phyloP scores from a whole-genome alignment of 257 asterid species.

The Ajuga chamaepitys region DNA sequence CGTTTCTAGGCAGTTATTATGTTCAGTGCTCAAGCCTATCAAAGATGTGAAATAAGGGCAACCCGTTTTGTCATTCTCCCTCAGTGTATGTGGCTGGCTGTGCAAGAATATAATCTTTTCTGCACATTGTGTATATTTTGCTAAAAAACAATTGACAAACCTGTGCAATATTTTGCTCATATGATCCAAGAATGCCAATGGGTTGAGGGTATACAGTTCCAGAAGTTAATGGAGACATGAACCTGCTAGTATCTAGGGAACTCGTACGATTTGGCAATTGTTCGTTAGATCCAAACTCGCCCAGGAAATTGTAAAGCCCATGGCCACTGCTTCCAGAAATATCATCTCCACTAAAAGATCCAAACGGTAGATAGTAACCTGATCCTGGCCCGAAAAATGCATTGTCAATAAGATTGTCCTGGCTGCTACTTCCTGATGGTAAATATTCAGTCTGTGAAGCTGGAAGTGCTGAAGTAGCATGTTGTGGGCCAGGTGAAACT shows the following conservation, averaged over 20 bases:
- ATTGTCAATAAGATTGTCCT: slow-evolving; percentile 64
- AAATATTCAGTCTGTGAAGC: slow-evolving; percentile 68
- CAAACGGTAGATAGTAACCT: slow-evolving; percentile 80
- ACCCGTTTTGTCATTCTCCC: slow-evolving; percentile 1
- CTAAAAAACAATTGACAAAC: slow-evolving; percentile 37
- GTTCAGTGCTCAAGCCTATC: neutral
- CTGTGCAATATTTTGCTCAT: slow-evolving; percentile 88
- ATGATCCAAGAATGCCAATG: slow-evolving; percentile 83
- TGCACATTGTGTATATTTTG: neutral
- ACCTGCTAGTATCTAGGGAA: slow-evolving; percentile 66
- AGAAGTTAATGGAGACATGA: slow-evolving; percentile 71
- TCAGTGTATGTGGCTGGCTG: slow-evolving; percentile 13
- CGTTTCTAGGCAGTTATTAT: slow-evolving; percentile 5
- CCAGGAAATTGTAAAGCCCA: slow-evolving; percentile 75
- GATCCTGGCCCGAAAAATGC: slow-evolving; percentile 71
- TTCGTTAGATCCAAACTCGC: slow-evolving; percentile 74
- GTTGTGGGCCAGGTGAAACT: slow-evolving; percentile 85
- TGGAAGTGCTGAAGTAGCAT: slow-evolving; percentile 56
- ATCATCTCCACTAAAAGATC: slow-evolving; percentile 79
- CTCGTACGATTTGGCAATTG: slow-evolving; percentile 51
- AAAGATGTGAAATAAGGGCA: neutral
- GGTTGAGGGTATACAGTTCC: slow-evolving; percentile 82
- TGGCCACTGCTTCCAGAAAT: slow-evolving; percentile 63
- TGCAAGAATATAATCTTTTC: slow-evolving; percentile 9
- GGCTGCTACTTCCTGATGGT: slow-evolving; percentile 66